Conservation (phyloP, 306 rosid genomes). For the Prunus padus region DNA sequence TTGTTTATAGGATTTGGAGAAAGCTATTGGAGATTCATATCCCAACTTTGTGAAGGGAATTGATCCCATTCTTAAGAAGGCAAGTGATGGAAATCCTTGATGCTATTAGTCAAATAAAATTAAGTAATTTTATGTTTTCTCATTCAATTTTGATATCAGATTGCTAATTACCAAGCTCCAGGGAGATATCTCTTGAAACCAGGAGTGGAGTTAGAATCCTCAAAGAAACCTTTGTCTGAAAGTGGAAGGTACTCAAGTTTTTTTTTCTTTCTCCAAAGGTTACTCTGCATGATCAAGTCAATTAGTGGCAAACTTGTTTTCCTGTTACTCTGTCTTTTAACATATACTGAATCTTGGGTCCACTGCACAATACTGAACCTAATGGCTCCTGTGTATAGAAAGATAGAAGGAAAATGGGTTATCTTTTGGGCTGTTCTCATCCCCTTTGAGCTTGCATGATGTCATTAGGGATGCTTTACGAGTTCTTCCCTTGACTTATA, state of each 20-base stretch:
- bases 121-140: slow-evolving; percentile 32
- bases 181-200: slow-evolving; percentile 74
- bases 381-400: background rate
- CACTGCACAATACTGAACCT: background rate
- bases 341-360: background rate
- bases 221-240: slow-evolving; percentile 63
- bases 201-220: slow-evolving; percentile 58
- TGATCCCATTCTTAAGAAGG: slow-evolving; percentile 75
- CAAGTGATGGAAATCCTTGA: slow-evolving; percentile 41
- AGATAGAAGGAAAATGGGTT: background rate
- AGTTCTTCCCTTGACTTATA: background rate
- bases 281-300: slow-evolving; percentile 14
- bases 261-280: slow-evolving; percentile 9
- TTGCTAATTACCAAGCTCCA: slow-evolving; percentile 74
- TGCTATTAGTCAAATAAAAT: slow-evolving; percentile 25
- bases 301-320: background rate
- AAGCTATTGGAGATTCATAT: slow-evolving; percentile 68
- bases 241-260: slow-evolving; percentile 65
- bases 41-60: slow-evolving; percentile 68
- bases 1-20: slow-evolving; percentile 71
- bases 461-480: background rate
- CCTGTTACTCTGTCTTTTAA: background rate
- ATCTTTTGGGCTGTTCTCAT: background rate
- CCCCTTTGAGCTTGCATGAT: background rate
- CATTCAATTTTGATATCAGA: slow-evolving; percentile 57